Base-by-base conservation (phyloP, 2,329 filamentous ascomycete species). In the Aspergillus puulaauensis region DNA sequence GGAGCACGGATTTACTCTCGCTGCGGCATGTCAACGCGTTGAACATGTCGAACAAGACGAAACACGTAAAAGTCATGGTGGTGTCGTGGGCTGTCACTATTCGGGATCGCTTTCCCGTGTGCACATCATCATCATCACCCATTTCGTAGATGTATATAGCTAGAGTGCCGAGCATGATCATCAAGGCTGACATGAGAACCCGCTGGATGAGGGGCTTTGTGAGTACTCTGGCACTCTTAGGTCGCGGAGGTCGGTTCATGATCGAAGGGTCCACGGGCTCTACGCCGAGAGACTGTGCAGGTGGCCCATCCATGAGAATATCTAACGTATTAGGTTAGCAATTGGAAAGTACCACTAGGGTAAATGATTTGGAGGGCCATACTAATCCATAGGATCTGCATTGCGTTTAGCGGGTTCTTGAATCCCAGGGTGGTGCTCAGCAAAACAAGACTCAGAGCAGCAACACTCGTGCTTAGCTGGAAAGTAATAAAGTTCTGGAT, bases 301-400 rank as follows among this genome's bases (percentile, higher is more conserved):
- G 95, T 15, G 95, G 95, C 9, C 96, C 95, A 76, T 99, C 96
- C 96, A 99, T 99, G 68, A 99, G 93, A 71, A 99, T 98, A 73
- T 99, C 93, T 98, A 37, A 11, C 27, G 9, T 24, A 1, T 27
- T 33, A 27, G 31, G 64, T 75, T 68, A 75, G 71, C 61, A 43
- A 57, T 31, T 31, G 27, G 24, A 31, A 31, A 31, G 21, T 31
- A 11, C 9, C 8, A 31, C 9, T 31, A 31, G 27, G 27, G 27
- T 31, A 3, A 11, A 31, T 31, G 27, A 11, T 31, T 31, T 9
- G 27, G 9, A 37, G 2, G 17, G 17, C 6, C 91, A 79, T 80
- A 97, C 93, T 99, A 70, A 99, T 99, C 95, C 95, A 99, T 43
- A 99, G 83, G 79, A 99, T 99, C 79, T 99, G 95, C 95, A 99